A percentile compares a stretch with the other conserved stretches of the same genome.
Conservation (phyloP, 1,284 basidiomycete species). For the Cutaneotrichosporon arboriforme region DNA sequence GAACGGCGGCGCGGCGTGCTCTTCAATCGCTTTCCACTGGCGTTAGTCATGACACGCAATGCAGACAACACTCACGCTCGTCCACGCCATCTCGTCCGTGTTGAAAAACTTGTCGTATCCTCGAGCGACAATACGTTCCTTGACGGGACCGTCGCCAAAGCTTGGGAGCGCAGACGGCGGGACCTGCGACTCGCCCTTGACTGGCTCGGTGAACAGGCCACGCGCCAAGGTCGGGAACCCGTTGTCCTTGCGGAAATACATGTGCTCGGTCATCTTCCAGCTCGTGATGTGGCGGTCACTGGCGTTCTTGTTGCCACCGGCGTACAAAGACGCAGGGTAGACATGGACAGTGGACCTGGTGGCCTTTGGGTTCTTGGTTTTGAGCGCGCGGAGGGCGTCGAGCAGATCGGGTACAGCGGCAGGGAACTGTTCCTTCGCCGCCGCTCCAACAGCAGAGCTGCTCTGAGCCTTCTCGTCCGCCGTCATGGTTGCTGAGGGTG, state of each 20-base stretch:
- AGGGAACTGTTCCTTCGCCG: slow-evolving; percentile 13
- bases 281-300: slow-evolving; percentile 55
- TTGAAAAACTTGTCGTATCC: slow-evolving; percentile 99
- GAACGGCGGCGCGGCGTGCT: slow-evolving; percentile 73
- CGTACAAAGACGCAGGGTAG: slow-evolving; percentile 39
- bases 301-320: slow-evolving; percentile 7
- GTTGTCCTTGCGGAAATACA: slow-evolving; percentile 79
- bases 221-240: slow-evolving; percentile 87
- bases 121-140: slow-evolving; percentile 68
- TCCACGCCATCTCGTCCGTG: slow-evolving; percentile 92
- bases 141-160: slow-evolving; percentile 17
- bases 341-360: slow-evolving; percentile 33
- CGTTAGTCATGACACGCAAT: neutral
- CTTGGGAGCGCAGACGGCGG: slow-evolving; percentile 29
- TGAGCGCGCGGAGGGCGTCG: slow-evolving; percentile 29
- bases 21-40: slow-evolving; percentile 73
- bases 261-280: slow-evolving; percentile 96
- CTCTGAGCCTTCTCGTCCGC: too few species aligned
- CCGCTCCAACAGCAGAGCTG: too few species aligned
- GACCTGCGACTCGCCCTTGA: slow-evolving; percentile 21
- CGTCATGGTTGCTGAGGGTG: too few species aligned
- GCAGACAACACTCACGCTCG: slow-evolving; percentile 73
- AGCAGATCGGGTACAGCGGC: slow-evolving; percentile 32
- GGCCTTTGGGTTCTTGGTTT: slow-evolving; percentile 34
- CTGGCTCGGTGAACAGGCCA: slow-evolving; percentile 68